phyloP scores from a whole-genome alignment of 768 basidiomycete genomes.

The Hygrophoropsis aurantiaca region DNA sequence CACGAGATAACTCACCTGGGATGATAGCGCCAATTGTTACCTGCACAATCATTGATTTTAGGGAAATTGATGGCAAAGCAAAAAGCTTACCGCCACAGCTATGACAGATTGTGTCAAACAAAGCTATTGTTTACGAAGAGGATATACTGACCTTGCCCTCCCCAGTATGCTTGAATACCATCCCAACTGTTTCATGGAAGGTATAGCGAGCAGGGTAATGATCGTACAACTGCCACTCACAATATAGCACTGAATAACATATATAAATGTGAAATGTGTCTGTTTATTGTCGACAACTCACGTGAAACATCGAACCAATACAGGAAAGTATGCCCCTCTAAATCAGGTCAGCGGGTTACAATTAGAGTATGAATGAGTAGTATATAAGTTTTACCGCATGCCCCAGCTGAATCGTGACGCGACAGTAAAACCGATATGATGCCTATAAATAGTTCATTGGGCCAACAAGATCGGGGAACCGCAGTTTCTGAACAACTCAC shows the following conservation, averaged over 20 bases:
- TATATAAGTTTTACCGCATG: constrained; percentile 6
- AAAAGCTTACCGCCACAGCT: constrained; percentile 12
- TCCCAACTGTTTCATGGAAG: too few species aligned
- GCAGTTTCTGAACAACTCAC: constrained; percentile 12
- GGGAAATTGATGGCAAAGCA: constrained; percentile 1
- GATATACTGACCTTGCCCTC: constrained; percentile 14
- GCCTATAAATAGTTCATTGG: constrained; percentile 2
- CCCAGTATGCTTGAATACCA: constrained; percentile 20
- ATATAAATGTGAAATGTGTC: neutral
- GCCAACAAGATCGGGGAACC: constrained; percentile 2
- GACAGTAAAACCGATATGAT: constrained; percentile 18
- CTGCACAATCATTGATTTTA: constrained; percentile 6
- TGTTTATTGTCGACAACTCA: too few species aligned
- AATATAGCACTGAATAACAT: too few species aligned
- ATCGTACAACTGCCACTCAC: too few species aligned
- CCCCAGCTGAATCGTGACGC: constrained; percentile 18
- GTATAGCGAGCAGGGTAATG: too few species aligned
- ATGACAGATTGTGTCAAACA: neutral
- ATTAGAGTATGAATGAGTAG: too few species aligned
- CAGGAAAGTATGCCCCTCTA: constrained; percentile 16
- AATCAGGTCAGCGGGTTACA: neutral
- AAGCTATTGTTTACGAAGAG: constrained; percentile 2
- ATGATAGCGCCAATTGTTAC: constrained; percentile 13
- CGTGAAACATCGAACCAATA: constrained; percentile 11
- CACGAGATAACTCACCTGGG: constrained; percentile 1